Evolutionary conservation across 1,284 basidiomycete genomes (phyloP), one percentile per base, ranked within the genome.

Genomic region (Porodaedalea pini): DNA sequence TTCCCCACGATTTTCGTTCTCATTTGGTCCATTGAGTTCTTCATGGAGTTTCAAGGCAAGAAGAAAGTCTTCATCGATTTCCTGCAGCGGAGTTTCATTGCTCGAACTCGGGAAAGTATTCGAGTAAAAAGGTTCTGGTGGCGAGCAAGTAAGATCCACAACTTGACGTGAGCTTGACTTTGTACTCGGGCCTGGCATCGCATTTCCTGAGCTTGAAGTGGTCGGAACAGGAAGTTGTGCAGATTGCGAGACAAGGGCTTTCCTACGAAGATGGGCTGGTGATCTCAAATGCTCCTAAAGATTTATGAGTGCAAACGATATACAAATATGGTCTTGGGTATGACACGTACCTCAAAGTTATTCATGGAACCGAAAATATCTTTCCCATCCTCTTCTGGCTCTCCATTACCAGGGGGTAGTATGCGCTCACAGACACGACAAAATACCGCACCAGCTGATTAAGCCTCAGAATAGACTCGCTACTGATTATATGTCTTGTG

Each of bases 371-470:
- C 56, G 29, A 53, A 57, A 6, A 57, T 57, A 17, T 57, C 56
- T 6, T 53, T 47, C 21, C 56, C 56, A 31, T 57, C 40, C 32
- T 57, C 56, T 37, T 57, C 56, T n/a, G 56, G 56, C 19, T 15
- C 19, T 0, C 56, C 56, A 31, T 52, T 41, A 17, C 56, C 56
- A 32, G 56, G 43, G 2, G 50, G 50, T 15, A 57, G 27, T 21
- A 25, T 19, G 8, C n/a, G 7, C 7, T 57, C 27, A 44, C 56
- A 57, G 4, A 45, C 51, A 19, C 43, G 40, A 45, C 56, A 57
- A 27, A 41, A 36, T 21, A 57, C 36, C 10, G 43, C 27, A n/a
- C 56, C 56, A 23, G 29, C 56, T 50, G 17, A 34, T 4, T 17
- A 13, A 29, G n/a, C 19, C 23, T 52, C 11, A 44, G 43, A 21